Base-by-base conservation (phyloP, 768 basidiomycete genomes). In the Auriscalpium microsporum region DNA sequence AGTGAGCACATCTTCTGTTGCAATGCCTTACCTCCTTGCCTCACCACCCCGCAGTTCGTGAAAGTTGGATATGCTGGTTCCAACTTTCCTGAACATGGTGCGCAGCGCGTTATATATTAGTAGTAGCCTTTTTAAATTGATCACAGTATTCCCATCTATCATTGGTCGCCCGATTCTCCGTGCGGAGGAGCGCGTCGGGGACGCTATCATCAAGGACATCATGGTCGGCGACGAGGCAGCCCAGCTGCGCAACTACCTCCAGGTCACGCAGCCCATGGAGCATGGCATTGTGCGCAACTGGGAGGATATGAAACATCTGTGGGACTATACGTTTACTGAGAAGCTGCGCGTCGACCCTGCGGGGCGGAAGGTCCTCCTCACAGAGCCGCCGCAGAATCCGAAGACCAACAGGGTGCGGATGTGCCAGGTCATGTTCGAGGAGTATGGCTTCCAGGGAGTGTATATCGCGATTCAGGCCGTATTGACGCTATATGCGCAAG, bases 341-440 rank as follows among this genome's bases (percentile, higher is more conserved):
- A 98, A 98, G 74, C 81, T 99, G 62, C 80, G 83, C 66, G 77
- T 97, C 59, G 86, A 97, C 65, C 86, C 94, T 45, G 75, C 76
- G 23, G 96, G 92, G 0, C 77, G 82, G 58, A 99, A 97, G 73
- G 80, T 99, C 40, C 71, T 99, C 58, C 78, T 99, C 64, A 99
- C 96, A 0, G 96, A 99, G 71, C 96, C 96, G 14, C 96, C 96
- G 33, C 98, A 98, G 96, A 98, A 99, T 72, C 96, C 96, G 3
- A 91, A 86, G 67, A 86, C 73, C 60, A 98, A 99, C 71, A 72
- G 96, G 64, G 86, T 94, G 70, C 76, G 80, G 69, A 97, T 99
- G 94, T 87, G 85, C 55, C 87, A 98, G 70, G 91, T 97, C 66
- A 99, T 99, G 96, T 97, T 99, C 67, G 96, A 99, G 74, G 90